Evolutionary conservation across 2,329 filamentous ascomycete genomes (phyloP).

Genomic region (Drechslerella coelobrocha): DNA sequence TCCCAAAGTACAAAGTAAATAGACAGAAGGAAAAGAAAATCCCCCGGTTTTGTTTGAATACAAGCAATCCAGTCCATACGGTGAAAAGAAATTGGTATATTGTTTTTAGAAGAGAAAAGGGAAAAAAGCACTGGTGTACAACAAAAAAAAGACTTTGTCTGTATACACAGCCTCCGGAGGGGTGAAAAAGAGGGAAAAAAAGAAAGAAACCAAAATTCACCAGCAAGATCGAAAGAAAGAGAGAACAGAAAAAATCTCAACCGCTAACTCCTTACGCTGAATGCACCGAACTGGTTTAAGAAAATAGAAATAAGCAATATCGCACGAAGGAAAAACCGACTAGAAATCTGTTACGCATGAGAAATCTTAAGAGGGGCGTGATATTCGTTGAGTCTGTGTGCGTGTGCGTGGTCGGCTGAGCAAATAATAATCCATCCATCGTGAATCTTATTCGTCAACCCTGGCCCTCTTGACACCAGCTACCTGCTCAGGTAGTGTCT

Average conservation of each 20-base stretch:
- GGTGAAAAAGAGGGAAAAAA: conserved; percentile 12
- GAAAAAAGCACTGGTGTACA: conserved; percentile 37
- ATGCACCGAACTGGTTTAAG: conserved; percentile 34
- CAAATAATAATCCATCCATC: neutral
- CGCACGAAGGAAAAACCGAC: neutral
- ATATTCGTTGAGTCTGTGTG: neutral
- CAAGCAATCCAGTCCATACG: conserved; percentile 26
- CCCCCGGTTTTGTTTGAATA: conserved; percentile 10
- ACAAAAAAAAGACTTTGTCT: conserved; percentile 32
- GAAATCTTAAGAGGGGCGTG: conserved; percentile 4
- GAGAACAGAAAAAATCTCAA: conserved; percentile 1
- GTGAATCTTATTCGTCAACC: conserved; percentile 39
- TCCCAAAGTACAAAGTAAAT: conserved; percentile 24
- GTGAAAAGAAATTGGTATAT: conserved; percentile 44
- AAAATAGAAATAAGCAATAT: conserved; percentile 8
- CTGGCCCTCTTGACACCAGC: conserved; percentile 44
- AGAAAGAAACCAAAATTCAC: neutral
- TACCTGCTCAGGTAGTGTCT: conserved; percentile 25
- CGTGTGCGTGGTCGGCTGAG: neutral
- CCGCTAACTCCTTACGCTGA: conserved; percentile 50
- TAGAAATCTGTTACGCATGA: conserved; percentile 23
- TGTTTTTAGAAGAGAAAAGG: conserved; percentile 23
- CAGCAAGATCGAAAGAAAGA: conserved; percentile 6
- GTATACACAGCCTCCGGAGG: conserved; percentile 32
- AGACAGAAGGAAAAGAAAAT: conserved; percentile 14